These are phyloP conservation scores for Przewalskia tangutica DNA, from an alignment of 257 asterid genomes.

Conservation along the genomic window DNA sequence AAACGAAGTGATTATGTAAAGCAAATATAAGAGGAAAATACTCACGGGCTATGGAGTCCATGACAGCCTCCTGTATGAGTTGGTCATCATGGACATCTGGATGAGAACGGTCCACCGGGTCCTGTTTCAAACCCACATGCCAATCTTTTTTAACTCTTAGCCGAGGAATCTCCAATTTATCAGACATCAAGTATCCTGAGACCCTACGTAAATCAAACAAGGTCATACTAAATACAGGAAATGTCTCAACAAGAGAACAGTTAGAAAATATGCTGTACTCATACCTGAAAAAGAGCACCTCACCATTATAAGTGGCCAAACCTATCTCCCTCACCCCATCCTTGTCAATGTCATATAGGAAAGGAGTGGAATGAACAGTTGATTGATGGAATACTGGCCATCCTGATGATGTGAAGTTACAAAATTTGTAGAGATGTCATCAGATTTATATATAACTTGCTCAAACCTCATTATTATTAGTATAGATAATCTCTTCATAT, in stretches of 20 bases:
- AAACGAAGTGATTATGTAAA: not conserved
- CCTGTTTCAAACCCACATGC: constrained; percentile 83
- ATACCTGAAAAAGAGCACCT: constrained; percentile 95
- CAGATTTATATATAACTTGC: not conserved
- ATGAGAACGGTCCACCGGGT: constrained; percentile 84
- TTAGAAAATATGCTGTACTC: not conserved
- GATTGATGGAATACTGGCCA: constrained; percentile 99
- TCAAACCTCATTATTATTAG: not conserved
- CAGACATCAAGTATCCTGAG: constrained; percentile 93
- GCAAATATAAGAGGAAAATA: constrained; percentile 11
- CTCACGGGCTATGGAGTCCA: constrained; percentile 48
- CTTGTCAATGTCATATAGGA: constrained; percentile 89
- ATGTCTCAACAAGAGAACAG: not conserved
- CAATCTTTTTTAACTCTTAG: constrained; percentile 88
- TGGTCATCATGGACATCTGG: constrained; percentile 87
- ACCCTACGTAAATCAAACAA: constrained; percentile 35
- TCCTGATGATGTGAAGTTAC: constrained; percentile 37
- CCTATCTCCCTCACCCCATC: constrained; percentile 97
- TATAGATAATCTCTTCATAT: not conserved
- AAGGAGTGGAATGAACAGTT: constrained; percentile 93
- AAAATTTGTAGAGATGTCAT: not conserved
- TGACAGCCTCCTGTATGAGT: constrained; percentile 53
- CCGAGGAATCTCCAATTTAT: constrained; percentile 83
- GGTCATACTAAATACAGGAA: not conserved
- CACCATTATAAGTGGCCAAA: constrained; percentile 92